Base-by-base conservation (phyloP, 371 early-diverging fungal species). In the Mortierella sp. region DNA sequence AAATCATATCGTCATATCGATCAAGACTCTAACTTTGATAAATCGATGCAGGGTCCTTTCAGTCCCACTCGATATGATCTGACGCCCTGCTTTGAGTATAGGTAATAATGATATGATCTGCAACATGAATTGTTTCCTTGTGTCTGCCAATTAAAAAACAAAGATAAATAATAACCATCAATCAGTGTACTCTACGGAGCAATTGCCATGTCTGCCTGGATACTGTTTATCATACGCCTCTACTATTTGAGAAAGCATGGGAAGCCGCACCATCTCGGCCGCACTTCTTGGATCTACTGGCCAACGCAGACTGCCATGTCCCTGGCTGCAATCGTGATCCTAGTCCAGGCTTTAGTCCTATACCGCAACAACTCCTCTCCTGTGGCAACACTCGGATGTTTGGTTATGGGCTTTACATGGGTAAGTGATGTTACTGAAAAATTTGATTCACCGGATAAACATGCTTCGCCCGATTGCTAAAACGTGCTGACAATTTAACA, bases 231-330 rank as follows among this genome's bases (percentile, higher is more conserved):
- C 10, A 24, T 47, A 19, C 41, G 76, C 1, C 28, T 57, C 19
- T 33, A 16, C 15, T 70, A 70, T 38, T 33, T 76, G 4, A 32
- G 22, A 38, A 63, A 38, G 1, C n/a, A 62, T 33, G 43, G 66
- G 8, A 5, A 32, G 9, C 19, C 64, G 1, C 71, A 71, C 40
- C 4, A 24, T 32, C 58, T 71, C n/a, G 76, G 76, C n/a, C 71
- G 77, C 10, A 77, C 77, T 24, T 60, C 32, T 16, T 72, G 68
- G 65, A 72, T 77, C 10, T 77, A 68, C 24, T 71, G 72, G 67
- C 72, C 77, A 38, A 68, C 72, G 2, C 72, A 77, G 69, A 21
- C 68, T 41, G 38, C 67, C 1, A 77, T 77, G 65, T 15, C 47
- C 8, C 21, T 76, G 43, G 58, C 71, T 16, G 58, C 70, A 19